Percentiles rank a stretch among this genome's conserved stretches.
Conservation (phyloP, 176 grass and related monocot genomes). For the Pharus latifolius region DNA sequence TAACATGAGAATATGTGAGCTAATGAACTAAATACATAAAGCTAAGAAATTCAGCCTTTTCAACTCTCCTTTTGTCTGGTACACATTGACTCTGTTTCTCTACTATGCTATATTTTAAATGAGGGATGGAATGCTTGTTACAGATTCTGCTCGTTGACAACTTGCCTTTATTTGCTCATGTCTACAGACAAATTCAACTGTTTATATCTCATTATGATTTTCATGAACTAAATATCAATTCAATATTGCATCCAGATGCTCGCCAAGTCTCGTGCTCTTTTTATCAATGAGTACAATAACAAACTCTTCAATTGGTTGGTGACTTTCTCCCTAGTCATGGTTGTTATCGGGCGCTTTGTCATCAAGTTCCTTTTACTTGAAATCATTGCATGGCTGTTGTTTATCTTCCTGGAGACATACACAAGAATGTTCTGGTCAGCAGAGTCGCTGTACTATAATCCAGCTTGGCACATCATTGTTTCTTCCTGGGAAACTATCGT, state of each 20-base stretch:
- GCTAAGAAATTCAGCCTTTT: background rate
- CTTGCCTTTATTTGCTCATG: background rate
- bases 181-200: background rate
- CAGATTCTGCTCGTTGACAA: background rate
- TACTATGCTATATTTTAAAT: background rate
- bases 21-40: background rate
- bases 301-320: constrained; percentile 97
- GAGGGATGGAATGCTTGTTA: background rate
- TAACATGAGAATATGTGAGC: background rate
- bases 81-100: background rate
- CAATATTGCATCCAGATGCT: constrained; percentile 59
- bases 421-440: constrained; percentile 99
- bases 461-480: constrained; percentile 94
- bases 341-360: constrained; percentile 77
- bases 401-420: constrained; percentile 93
- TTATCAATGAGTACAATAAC: constrained; percentile 98
- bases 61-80: background rate
- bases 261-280: constrained; percentile 65
- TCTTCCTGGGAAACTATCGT: constrained; percentile 91
- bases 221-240: background rate
- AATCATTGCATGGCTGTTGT: constrained; percentile 89
- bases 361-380: constrained; percentile 95
- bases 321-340: constrained; percentile 82
- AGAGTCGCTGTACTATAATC: constrained; percentile 81
- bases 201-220: background rate